Base-by-base conservation (phyloP, 495 filamentous ascomycete genomes). In the Penicillium mononematosum region DNA sequence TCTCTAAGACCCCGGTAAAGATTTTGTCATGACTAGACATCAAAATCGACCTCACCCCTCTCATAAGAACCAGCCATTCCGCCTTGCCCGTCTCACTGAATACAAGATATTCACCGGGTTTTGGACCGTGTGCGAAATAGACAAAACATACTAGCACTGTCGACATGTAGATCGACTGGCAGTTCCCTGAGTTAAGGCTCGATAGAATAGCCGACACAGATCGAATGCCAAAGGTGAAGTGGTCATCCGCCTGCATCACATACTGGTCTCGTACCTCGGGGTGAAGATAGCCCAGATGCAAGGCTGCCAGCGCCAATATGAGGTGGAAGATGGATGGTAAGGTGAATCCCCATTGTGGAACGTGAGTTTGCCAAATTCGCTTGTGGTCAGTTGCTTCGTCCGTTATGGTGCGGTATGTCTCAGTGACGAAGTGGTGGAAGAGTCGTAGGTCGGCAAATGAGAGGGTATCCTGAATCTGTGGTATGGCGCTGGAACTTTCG, bases 241-340 rank as follows among this genome's bases (percentile, higher is more conserved):
- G 80, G 3, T 65, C 58, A 45, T 77, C 70, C 4, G 78, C 78
- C 62, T 76, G 63, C 16, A 45, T 24, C n/a, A 71, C 39, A 38
- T 74, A 75, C 32, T 65, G 45, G 2, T 63, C 47, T 29, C 65
- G 55, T 9, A 62, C 39, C 4, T 59, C 56, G 9, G 76, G 76
- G 17, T 70, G 58, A n/a, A 75, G 32, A 58, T 69, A 50, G n/a
- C 67, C 68, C 0, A 79, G 64, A 50, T 81, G 78, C 0, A 79
- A 65, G 0, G 78, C 74, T 2, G 77, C 70, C 0, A 81, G 59
- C 5, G 78, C 68, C 3, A 81, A 63, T 9, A 78, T 69, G 8
- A 78, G 71, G 51, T 79, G 77, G 32, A 78, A 60, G n/a, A 81
- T 72, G 1, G 76, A 76, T 2, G 74, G 73, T 47, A 74, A 75